Percentiles rank a stretch among this genome's conserved stretches.
These are phyloP conservation scores for Penicillium sp. DNA, from an alignment of 2,329 filamentous ascomycete species.

Conservation along the genomic window DNA sequence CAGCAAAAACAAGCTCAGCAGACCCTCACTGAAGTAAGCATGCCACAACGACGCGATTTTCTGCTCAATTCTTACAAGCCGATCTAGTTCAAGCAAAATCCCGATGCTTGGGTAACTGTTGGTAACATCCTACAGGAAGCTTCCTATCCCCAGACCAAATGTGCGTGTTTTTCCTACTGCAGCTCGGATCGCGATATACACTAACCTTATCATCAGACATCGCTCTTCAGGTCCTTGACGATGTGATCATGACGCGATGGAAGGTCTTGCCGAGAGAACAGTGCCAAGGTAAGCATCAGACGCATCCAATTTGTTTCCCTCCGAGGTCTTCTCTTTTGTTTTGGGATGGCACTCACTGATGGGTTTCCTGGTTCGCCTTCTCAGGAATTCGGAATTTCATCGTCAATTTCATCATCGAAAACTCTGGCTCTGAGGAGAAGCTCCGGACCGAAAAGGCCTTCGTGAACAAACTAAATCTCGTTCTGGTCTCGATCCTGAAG, in stretches of 20 bases:
- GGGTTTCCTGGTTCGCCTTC: neutral
- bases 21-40: conserved; percentile 81
- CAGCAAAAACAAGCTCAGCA: conserved; percentile 97
- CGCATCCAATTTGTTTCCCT: neutral
- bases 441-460: conserved; percentile 82
- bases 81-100: conserved; percentile 93
- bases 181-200: neutral
- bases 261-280: conserved; percentile 95
- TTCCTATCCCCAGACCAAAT: conserved; percentile 94
- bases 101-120: conserved; percentile 95
- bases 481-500: conserved; percentile 95
- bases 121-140: conserved; percentile 95
- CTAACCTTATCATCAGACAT: conserved; percentile 61
- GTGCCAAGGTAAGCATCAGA: conserved; percentile 68
- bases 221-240: conserved; percentile 93
- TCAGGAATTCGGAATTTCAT: conserved; percentile 97
- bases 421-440: conserved; percentile 84
- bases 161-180: conserved; percentile 52
- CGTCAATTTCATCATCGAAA: conserved; percentile 96
- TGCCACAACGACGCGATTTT: neutral
- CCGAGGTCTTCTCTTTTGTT: neutral
- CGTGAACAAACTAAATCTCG: conserved; percentile 96
- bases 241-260: conserved; percentile 98
- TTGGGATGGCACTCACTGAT: neutral
- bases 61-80: conserved; percentile 11